These are phyloP conservation scores for Beauveria pseudobassiana DNA, from an alignment of 2,329 filamentous ascomycete genomes.

Conservation along the genomic window DNA sequence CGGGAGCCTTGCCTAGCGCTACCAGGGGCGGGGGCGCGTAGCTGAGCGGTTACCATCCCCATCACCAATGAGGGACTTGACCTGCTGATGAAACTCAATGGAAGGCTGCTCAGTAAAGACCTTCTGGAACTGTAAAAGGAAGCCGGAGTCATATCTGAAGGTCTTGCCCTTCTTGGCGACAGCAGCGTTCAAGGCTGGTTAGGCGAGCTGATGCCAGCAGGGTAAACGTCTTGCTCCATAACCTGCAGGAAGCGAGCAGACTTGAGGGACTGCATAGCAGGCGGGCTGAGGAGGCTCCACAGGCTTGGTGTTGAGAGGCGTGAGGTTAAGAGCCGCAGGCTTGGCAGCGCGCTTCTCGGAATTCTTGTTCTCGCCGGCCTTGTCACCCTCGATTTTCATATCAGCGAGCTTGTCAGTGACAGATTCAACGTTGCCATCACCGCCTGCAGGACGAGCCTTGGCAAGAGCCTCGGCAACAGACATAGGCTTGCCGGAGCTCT, in stretches of 20 bases:
- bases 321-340: slow-evolving; percentile 81
- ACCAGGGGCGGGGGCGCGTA: slow-evolving; percentile 47
- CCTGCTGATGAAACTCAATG: slow-evolving; percentile 82
- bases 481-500: slow-evolving; percentile 40
- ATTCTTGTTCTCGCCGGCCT: slow-evolving; percentile 41
- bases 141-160: slow-evolving; percentile 92
- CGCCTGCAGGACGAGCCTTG: slow-evolving; percentile 31
- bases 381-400: slow-evolving; percentile 40
- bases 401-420: slow-evolving; percentile 43
- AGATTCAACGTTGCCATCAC: slow-evolving; percentile 31
- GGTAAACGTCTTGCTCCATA: slow-evolving; percentile 73
- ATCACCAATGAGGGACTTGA: slow-evolving; percentile 82
- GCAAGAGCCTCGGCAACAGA: slow-evolving; percentile 47
- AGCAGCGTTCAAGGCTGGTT: slow-evolving; percentile 81
- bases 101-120: slow-evolving; percentile 97
- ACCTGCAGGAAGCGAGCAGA: slow-evolving; percentile 82
- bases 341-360: slow-evolving; percentile 60
- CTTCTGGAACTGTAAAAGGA: slow-evolving; percentile 91
- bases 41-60: slow-evolving; percentile 55
- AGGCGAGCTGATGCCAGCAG: slow-evolving; percentile 74
- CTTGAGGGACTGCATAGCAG: slow-evolving; percentile 87
- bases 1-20: slow-evolving; percentile 45
- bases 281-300: slow-evolving; percentile 84
- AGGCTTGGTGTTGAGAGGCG: slow-evolving; percentile 71
- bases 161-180: slow-evolving; percentile 71